phyloP scores from a whole-genome alignment of 495 filamentous ascomycete genomes.

The Trichoderma orchidacearum region DNA sequence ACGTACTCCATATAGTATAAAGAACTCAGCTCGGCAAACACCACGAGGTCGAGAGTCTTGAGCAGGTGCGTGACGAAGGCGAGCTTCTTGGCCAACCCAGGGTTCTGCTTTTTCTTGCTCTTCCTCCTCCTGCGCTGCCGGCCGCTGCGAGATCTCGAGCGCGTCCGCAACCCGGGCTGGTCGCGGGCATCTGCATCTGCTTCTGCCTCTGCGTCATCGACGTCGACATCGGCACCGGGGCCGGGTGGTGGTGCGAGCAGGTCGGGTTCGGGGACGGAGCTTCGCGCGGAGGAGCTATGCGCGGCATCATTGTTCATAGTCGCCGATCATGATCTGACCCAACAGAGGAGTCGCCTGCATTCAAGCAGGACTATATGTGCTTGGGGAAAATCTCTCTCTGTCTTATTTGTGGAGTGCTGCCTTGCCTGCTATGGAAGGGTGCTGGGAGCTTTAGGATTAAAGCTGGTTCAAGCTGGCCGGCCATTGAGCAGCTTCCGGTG shows the following conservation, averaged over 20 bases:
- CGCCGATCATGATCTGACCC: background rate
- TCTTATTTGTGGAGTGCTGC: background rate
- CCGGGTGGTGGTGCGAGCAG: conserved; percentile 15
- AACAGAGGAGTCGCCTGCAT: background rate
- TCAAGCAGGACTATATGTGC: background rate
- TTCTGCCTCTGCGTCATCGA: conserved; percentile 6
- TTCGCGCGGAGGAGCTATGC: conserved; percentile 36
- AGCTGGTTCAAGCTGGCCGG: background rate
- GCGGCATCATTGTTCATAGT: conserved; percentile 56
- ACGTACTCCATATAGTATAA: conserved; percentile 87
- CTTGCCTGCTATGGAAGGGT: background rate
- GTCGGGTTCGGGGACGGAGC: too few species aligned
- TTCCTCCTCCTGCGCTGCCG: conserved; percentile 16
- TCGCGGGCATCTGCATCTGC: conserved; percentile 9
- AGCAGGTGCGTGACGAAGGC: conserved; percentile 58
- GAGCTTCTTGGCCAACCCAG: conserved; percentile 39
- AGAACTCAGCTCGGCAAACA: conserved; percentile 66
- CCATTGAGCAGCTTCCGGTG: background rate
- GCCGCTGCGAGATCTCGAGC: conserved; percentile 5
- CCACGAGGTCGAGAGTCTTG: conserved; percentile 62
- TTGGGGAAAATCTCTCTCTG: background rate
- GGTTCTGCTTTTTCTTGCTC: conserved; percentile 2
- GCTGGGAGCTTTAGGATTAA: background rate
- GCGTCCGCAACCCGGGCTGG: conserved; percentile 6
- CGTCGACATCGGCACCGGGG: conserved; percentile 9